Evolutionary conservation across 192 early-diverging fungal species (phyloP).

Genomic region (Pilaira anomala): DNA sequence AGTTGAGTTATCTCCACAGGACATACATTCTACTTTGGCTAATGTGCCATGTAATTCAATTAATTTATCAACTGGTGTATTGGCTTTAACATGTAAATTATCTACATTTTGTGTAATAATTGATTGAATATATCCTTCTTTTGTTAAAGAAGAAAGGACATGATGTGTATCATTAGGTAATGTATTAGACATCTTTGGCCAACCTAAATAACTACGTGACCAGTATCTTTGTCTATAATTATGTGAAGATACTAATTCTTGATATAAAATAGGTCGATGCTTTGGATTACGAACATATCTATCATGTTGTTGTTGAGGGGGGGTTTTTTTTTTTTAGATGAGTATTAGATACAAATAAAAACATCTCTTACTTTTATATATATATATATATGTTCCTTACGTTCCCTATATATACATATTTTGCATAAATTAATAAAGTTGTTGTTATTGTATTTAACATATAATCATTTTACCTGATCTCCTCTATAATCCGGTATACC

Average conservation of each 20-base stretch:
- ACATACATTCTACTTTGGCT: conserved; percentile 66
- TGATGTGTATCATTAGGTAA: conserved; percentile 74
- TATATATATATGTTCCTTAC: too few relatives aligned
- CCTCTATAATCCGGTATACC: conserved; percentile 88
- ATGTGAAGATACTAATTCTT: conserved; percentile 61
- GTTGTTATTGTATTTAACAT: neutral
- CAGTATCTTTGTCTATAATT: conserved; percentile 81
- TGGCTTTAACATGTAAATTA: conserved; percentile 65
- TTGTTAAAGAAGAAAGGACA: conserved; percentile 51
- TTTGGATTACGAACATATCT: conserved; percentile 68
- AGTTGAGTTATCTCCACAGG: conserved; percentile 52
- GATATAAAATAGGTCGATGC: conserved; percentile 84
- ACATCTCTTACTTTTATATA: neutral
- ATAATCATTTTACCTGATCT: conserved; percentile 47
- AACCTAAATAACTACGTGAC: conserved; percentile 86
- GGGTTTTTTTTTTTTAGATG: neutral
- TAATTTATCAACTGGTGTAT: conserved; percentile 43
- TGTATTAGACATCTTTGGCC: conserved; percentile 61
- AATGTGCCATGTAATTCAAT: conserved; percentile 90
- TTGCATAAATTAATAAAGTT: neutral
- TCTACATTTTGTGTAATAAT: conserved; percentile 96
- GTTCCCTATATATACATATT: too few relatives aligned
- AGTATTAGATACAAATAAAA: neutral
- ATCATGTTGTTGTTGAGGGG: conserved; percentile 37
- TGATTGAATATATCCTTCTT: conserved; percentile 41